Conservation (phyloP, 331 rosid species). For the Pyrus hybrid region DNA sequence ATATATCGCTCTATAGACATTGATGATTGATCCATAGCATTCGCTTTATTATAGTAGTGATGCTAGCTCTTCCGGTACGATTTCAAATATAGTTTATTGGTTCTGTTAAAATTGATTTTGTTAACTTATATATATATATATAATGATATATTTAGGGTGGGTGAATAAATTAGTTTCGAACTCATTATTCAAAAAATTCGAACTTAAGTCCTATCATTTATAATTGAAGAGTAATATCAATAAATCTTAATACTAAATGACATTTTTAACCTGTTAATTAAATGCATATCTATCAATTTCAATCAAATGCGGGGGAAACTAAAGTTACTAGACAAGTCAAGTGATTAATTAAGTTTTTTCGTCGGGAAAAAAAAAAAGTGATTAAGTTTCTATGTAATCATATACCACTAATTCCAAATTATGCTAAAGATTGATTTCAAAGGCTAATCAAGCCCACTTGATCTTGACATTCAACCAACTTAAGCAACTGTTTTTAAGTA, state of each 20-base stretch:
- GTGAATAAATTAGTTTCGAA: too few relatives aligned
- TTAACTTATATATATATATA: too few relatives aligned
- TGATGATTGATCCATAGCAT: too few relatives aligned
- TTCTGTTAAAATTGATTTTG: too few relatives aligned
- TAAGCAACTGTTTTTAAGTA: neutral
- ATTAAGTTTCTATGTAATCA: neutral
- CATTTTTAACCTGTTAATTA: neutral
- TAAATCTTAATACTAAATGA: too few relatives aligned
- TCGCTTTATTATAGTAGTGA: too few relatives aligned
- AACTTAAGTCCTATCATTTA: neutral
- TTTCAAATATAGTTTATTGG: too few relatives aligned
- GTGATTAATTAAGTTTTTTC: neutral
- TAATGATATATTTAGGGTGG: too few relatives aligned
- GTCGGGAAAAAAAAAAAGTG: too few relatives aligned
- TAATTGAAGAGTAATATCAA: neutral
- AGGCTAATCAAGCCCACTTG: conserved; percentile 1
- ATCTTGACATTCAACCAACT: conserved; percentile 20
- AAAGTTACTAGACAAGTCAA: neutral
- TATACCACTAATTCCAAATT: conserved; percentile 1
- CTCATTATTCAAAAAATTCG: too few relatives aligned
- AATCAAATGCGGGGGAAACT: neutral
- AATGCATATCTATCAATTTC: neutral
- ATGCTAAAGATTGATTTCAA: neutral
- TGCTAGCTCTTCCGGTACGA: too few relatives aligned
- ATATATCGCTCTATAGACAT: too few relatives aligned